Percentiles rank a stretch among this genome's conserved stretches.
These are phyloP conservation scores for Naganishia cerealis DNA, from an alignment of 1,284 basidiomycete species.

Conservation along the genomic window DNA sequence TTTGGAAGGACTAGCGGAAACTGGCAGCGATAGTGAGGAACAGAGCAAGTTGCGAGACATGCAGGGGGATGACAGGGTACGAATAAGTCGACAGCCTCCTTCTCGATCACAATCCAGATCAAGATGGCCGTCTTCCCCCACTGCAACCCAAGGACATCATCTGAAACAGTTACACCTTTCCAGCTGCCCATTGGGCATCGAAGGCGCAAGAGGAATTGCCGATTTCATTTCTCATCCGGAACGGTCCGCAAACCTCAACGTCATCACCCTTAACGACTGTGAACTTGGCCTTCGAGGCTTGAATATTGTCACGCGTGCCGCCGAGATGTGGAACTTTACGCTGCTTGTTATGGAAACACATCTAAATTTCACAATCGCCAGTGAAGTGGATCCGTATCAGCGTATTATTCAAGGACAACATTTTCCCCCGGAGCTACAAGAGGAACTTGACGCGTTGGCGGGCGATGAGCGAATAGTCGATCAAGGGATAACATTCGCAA, in stretches of 20 bases:
- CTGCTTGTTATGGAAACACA: slow-evolving; percentile 23
- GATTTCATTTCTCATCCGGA: slow-evolving; percentile 26
- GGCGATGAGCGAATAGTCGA: slow-evolving; percentile 9
- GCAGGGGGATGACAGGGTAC: neutral
- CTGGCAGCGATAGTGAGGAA: neutral
- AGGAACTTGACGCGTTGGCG: slow-evolving; percentile 12
- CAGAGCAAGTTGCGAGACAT: neutral
- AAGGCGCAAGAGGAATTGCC: slow-evolving; percentile 20
- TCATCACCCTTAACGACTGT: slow-evolving; percentile 26
- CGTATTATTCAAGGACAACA: slow-evolving; percentile 15
- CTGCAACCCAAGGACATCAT: slow-evolving; percentile 12
- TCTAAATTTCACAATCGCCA: slow-evolving; percentile 20
- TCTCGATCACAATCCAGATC: slow-evolving; percentile 17
- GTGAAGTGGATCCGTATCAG: slow-evolving; percentile 23
- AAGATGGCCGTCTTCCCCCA: slow-evolving; percentile 11
- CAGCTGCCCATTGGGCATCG: slow-evolving; percentile 20
- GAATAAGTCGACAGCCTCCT: neutral
- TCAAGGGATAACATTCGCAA: slow-evolving; percentile 19
- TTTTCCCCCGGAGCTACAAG: slow-evolving; percentile 13
- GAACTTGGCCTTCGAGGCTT: slow-evolving; percentile 22
- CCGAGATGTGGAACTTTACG: slow-evolving; percentile 27
- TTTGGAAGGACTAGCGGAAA: slow-evolving; percentile 7
- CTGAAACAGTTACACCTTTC: slow-evolving; percentile 24
- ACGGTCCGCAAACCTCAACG: slow-evolving; percentile 21
- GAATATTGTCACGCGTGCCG: slow-evolving; percentile 22